Evolutionary conservation across 768 basidiomycete genomes (phyloP), one percentile per base, ranked within the genome.

Genomic region (Thelephora ganbajun): DNA sequence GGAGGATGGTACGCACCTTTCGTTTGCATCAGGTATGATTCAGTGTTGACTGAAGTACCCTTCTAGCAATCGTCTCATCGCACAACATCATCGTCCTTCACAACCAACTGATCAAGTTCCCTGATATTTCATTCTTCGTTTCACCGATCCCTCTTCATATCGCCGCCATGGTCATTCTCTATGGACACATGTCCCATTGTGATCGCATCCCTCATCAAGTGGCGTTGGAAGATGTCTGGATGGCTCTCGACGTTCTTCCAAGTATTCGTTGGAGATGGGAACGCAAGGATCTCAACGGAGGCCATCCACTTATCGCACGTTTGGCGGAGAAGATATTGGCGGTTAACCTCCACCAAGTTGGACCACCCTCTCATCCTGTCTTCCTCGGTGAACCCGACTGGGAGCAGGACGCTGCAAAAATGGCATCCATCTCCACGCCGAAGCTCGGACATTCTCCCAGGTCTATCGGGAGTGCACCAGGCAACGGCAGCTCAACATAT

Each of bases 221-320:
- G 35, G 85, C 82, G 35, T 66, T 85, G 23, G 83, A 89, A 62
- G 88, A 91, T 56, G 74, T 91, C 34, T 85, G 83, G 79, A 76
- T 86, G 61, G 88, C 88, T 23, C 77, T 91, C 18, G 82, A 89
- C 61, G 84, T 89, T 77, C 75, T 90, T 11, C 88, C 88, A 2
- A 80, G 80, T 30, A 84, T 90, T 74, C 79, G 88, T 45, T 91
- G 88, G 88, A 79, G 88, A 52, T 91, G 88, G 88, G 85, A 88
- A 57, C 76, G 88, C 46, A 87, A 82, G 60, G 87, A 90, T 57
- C 63, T 76, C 47, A 79, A 79, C 39, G 84, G 83, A 39, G 80
- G 79, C 1, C 85, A 88, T 56, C 87, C 88, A n/a, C 74, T 89
- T 45, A 86, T 89, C 50, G 76, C 83, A 12, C 81, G 77, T 55